These are phyloP conservation scores for Dorcoceras hygrometricum DNA, from an alignment of 257 asterid genomes.

Conservation along the genomic window DNA sequence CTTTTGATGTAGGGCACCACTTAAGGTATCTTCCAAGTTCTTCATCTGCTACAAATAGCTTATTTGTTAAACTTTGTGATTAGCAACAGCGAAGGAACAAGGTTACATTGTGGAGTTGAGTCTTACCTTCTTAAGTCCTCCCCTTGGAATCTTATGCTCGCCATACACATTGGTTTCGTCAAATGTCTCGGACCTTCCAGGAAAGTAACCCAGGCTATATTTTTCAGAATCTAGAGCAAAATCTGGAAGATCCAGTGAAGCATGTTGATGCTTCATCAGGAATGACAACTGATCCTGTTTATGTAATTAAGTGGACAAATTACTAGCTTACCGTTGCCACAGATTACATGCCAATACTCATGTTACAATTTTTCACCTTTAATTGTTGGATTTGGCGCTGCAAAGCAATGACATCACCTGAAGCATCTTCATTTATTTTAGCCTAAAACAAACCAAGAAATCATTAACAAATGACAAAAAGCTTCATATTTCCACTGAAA, in stretches of 20 bases:
- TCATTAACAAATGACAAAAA: constrained; percentile 19
- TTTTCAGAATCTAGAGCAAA: constrained; percentile 32
- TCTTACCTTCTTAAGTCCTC: constrained; percentile 36
- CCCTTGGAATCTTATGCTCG: constrained; percentile 28
- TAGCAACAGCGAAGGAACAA: constrained; percentile 12
- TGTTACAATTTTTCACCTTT: constrained; percentile 45
- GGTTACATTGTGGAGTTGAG: constrained; percentile 18
- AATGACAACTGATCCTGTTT: constrained; percentile 72
- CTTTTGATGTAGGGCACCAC: constrained; percentile 50
- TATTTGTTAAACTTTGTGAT: constrained; percentile 22
- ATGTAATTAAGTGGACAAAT: constrained; percentile 25
- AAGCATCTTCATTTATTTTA: constrained; percentile 85
- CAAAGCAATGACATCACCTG: constrained; percentile 64
- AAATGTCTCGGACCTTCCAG: constrained; percentile 35
- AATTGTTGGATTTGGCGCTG: constrained; percentile 70
- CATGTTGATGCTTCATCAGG: constrained; percentile 55
- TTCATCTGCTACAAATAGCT: constrained; percentile 45
- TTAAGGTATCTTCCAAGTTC: constrained; percentile 39
- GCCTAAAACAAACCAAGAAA: constrained; percentile 44
- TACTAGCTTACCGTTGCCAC: constrained; percentile 25
- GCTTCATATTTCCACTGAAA: constrained; percentile 15
- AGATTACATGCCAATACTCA: constrained; percentile 21
- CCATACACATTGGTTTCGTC: constrained; percentile 32
- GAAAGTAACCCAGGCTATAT: constrained; percentile 30
- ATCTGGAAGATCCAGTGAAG: constrained; percentile 31